Percentiles rank a stretch among this genome's conserved stretches.
phyloP scores from a whole-genome alignment of 78 protist genomes.

The Dictyostelium intermedium region DNA sequence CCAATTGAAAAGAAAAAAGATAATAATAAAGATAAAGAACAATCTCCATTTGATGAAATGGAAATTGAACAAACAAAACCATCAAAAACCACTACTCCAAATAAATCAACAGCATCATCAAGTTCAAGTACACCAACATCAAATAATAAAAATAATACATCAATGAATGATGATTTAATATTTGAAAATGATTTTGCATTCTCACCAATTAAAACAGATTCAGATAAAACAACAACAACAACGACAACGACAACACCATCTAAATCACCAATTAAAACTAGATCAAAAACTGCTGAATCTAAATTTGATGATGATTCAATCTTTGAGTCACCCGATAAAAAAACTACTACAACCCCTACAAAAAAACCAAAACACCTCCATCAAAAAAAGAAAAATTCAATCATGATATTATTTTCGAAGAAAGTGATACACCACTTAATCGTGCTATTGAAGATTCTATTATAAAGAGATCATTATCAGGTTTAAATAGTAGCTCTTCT shows the following conservation, averaged over 20 bases:
- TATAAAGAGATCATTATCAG: neutral
- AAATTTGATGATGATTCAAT: neutral
- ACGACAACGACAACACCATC: no score
- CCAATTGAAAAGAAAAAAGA: neutral
- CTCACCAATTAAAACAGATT: neutral
- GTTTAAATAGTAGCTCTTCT: neutral
- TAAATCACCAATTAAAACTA: conserved; percentile 3
- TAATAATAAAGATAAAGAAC: neutral
- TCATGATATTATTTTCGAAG: neutral
- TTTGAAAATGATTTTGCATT: neutral
- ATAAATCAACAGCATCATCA: neutral
- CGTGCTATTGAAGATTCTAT: neutral
- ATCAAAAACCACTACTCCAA: neutral
- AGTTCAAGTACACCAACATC: neutral
- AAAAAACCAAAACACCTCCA: neutral
- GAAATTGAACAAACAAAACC: neutral
- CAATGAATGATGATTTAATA: neutral
- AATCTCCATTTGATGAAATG: neutral
- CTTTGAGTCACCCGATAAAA: neutral
- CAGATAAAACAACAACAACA: neutral
- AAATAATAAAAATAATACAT: neutral
- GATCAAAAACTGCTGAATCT: neutral
- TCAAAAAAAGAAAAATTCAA: neutral
- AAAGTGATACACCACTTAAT: neutral
- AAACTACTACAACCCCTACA: neutral